A percentile compares a stretch with the other conserved stretches of the same genome.
Conservation (phyloP, 2,329 filamentous ascomycete genomes). For the Alternaria sp. region DNA sequence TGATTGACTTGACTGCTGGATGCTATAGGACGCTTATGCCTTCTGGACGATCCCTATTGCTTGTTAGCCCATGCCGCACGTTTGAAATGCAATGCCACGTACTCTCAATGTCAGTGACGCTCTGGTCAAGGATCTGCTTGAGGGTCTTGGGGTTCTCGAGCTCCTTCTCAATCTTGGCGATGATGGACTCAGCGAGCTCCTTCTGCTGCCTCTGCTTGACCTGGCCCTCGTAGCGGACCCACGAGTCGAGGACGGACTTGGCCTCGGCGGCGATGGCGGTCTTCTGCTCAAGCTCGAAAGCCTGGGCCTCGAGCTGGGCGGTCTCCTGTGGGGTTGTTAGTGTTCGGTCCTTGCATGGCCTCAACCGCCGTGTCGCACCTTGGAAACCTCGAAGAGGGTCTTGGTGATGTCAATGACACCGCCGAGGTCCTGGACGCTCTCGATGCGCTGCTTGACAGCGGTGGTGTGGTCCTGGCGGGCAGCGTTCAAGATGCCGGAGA, state of each 20-base stretch:
- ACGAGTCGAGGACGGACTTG: constrained; percentile 94
- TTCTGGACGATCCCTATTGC: constrained; percentile 47
- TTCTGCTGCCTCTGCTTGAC: constrained; percentile 98
- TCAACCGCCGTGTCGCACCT: constrained; percentile 66
- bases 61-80: constrained; percentile 22
- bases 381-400: constrained; percentile 95
- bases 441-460: constrained; percentile 93
- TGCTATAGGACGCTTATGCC: constrained; percentile 43
- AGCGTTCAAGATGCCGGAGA: constrained; percentile 92
- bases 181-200: constrained; percentile 90
- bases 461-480: constrained; percentile 93
- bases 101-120: constrained; percentile 96
- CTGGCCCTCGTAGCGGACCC: constrained; percentile 98
- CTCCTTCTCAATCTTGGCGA: constrained; percentile 98
- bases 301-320: constrained; percentile 91
- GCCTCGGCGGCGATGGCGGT: constrained; percentile 91
- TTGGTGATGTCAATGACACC: constrained; percentile 97
- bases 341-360: constrained; percentile 9
- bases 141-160: constrained; percentile 96
- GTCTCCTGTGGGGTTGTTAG: constrained; percentile 73
- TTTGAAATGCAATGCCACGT: constrained; percentile 44
- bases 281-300: constrained; percentile 96
- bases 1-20: constrained; percentile 35
- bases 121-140: constrained; percentile 98
- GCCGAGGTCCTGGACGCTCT: constrained; percentile 91